phyloP scores from a whole-genome alignment of 208 protist genomes.

The Leishmania mexicana region DNA sequence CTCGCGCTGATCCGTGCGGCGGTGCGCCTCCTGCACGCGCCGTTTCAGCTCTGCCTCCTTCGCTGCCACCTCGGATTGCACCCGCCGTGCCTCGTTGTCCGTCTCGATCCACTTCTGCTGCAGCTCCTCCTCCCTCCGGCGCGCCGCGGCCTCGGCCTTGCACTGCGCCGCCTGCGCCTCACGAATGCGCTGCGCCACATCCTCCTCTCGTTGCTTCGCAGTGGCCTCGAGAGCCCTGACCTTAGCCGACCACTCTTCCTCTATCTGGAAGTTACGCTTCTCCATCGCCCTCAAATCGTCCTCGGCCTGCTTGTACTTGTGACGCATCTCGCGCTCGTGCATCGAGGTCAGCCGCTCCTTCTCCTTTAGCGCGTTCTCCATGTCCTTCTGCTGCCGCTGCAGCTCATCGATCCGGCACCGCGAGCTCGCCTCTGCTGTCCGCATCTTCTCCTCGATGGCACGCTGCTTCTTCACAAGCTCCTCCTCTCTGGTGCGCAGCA shows the following conservation, averaged over 20 bases:
- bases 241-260: constrained; percentile 56
- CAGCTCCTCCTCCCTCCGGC: constrained; percentile 50
- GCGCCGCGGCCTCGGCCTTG: constrained; percentile 44
- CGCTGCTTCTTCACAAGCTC: constrained; percentile 46
- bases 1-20: constrained; percentile 41
- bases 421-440: constrained; percentile 42
- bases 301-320: constrained; percentile 38
- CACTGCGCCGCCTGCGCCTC: constrained; percentile 49
- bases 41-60: constrained; percentile 62
- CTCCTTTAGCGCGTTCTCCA: constrained; percentile 51
- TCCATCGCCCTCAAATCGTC: constrained; percentile 47
- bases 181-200: constrained; percentile 36
- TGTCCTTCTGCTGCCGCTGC: constrained; percentile 46
- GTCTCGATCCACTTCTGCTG: constrained; percentile 48
- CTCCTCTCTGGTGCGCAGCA: constrained; percentile 50
- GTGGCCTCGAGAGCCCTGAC: constrained; percentile 47
- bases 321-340: constrained; percentile 52
- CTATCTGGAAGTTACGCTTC: constrained; percentile 31
- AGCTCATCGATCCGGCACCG: constrained; percentile 59
- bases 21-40: constrained; percentile 52
- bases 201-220: constrained; percentile 43
- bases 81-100: constrained; percentile 41
- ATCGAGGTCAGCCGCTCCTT: constrained; percentile 41
- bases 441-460: constrained; percentile 52
- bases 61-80: constrained; percentile 52